Evolutionary conservation across 306 rosid species (phyloP), one percentile per base, ranked within the genome.

Genomic region (Trifolium pratense): DNA sequence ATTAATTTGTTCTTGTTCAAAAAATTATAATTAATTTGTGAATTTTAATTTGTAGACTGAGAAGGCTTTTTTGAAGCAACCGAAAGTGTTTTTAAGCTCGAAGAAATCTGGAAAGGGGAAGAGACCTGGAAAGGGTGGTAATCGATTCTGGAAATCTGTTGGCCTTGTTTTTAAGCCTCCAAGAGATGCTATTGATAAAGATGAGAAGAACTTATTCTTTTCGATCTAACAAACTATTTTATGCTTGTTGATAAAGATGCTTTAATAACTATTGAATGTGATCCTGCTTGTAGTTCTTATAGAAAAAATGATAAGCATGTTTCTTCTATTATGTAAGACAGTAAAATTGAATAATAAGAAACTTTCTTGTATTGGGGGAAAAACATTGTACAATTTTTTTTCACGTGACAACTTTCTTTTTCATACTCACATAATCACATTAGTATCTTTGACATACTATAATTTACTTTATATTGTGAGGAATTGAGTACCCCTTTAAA

Each of bases 41-140:
- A 8, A 14, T 51, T 51, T 17, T 7, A 17, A 3, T 53, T 55
- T 55, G 1, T 6, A 55, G 60, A 55, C 60, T 9, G 60, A 55
- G 31, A 55, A 55, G n/a, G 60, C 60, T 55, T 55, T 3, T 55
- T 55, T 55, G 60, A 55, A 55, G 60, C 60, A 55, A 55, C 31
- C 15, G 0, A 55, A 21, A 21, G 60, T 55, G 60, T 55, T 55
- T 11, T 20, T 55, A 10, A 9, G 60, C n/a, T 55, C 60, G 15
- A 55, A 55, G 60, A 3, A 3, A 9, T 55, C 60, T 20, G 60
- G 60, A 3, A 55, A 55, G 60, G 60, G 60, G 32, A 55, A 55
- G 60, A 55, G 60, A 5, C 60, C 60, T 10, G 60, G 60, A 1
- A 55, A 55, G 32, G 60, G 60, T 55, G 60, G 60, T 0, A 55